Evolutionary conservation across 495 filamentous ascomycete species (phyloP), one percentile per base, ranked within the genome.

Genomic region (Xylaria curta): DNA sequence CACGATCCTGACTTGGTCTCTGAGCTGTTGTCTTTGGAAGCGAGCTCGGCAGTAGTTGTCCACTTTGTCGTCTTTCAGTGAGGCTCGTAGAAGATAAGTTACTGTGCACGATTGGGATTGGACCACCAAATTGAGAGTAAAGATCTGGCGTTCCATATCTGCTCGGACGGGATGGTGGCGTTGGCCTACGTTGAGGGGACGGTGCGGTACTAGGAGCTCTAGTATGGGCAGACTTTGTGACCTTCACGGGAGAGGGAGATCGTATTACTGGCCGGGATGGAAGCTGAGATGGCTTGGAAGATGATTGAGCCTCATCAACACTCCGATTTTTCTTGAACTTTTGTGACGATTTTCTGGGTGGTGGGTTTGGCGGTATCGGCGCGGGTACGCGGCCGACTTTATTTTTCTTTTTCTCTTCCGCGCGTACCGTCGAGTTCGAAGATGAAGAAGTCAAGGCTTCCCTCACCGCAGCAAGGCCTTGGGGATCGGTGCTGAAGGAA

Each of bases 111-210:
- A 97, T 81, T 19, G 92, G 90, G 13, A 90, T 88, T 7, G 89
- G 84, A 10, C 88, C 86, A 49, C 88, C 80, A 24, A 86, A 79
- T 53, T 87, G 85, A 38, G 88, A 82, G 56, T 82, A 79, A 26
- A 97, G 84, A 65, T 89, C 89, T 58, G 91, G 86, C 1, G 91
- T 93, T 12, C 93, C 93, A 73, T 96, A 90, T 85, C 95, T 86
- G 77, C 93, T 98, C 6, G 94, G 94, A 69, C 94, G 82, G 59
- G 82, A 78, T 19, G 91, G 90, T 56, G 86, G 83, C 40, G 76
- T 76, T 58, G 72, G 72, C 38, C 76, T 76, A 60, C 73, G 76
- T 68, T 75, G 82, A 68, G 79, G 72, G 49, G 81, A 75, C 54
- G 76, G 67, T 71, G 76, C 70, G 68, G 74, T 58, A 66, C 74